A percentile compares a stretch with the other conserved stretches of the same genome.
phyloP scores from a whole-genome alignment of 2,329 filamentous ascomycete genomes.

The Coniochaeta sp. region DNA sequence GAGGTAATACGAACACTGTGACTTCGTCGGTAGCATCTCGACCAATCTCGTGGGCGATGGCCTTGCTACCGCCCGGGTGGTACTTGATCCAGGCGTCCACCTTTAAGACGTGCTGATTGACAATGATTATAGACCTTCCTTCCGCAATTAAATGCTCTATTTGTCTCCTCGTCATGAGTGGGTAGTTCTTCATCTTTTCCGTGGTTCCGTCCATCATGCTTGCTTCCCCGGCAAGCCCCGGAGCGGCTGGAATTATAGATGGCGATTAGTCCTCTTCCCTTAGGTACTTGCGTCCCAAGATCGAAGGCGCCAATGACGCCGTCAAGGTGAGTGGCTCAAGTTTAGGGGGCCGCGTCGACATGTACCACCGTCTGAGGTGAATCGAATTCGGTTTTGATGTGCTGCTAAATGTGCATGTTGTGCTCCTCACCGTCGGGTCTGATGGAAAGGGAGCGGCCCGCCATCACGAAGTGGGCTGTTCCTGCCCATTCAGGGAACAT shows the following conservation, averaged over 20 bases:
- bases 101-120: slow-evolving; percentile 75
- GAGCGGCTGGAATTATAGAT: not conserved
- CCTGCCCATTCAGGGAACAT: not conserved
- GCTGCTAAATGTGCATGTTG: not conserved
- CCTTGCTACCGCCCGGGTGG: slow-evolving; percentile 86
- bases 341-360: not conserved
- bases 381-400: not conserved
- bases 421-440: not conserved
- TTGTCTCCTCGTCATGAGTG: slow-evolving; percentile 39
- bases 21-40: slow-evolving; percentile 93
- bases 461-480: not conserved
- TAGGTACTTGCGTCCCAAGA: not conserved
- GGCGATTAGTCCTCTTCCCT: not conserved
- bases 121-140: slow-evolving; percentile 71
- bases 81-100: slow-evolving; percentile 83
- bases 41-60: slow-evolving; percentile 89
- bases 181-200: slow-evolving; percentile 16
- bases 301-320: not conserved
- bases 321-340: not conserved
- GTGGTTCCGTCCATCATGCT: not conserved
- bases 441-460: not conserved
- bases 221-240: not conserved
- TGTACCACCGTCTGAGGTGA: not conserved
- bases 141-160: slow-evolving; percentile 80
- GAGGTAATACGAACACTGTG: slow-evolving; percentile 58